Evolutionary conservation across 148 eudicot genomes (phyloP).

Genomic region (Polygonum aviculare): DNA sequence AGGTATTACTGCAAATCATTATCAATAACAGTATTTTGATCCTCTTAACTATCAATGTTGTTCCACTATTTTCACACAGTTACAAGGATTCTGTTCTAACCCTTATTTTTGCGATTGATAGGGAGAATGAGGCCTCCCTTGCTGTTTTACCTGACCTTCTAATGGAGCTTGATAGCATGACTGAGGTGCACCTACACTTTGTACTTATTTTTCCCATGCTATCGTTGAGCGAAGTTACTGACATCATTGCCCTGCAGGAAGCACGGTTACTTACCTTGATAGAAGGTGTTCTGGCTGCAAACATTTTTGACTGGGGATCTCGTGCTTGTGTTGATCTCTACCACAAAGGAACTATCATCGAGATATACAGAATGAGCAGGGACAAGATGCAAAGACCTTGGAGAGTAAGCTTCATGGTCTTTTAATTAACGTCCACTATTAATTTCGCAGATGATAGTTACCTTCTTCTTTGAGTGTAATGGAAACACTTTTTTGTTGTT

Average conservation of each 20-base stretch:
- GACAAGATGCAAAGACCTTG: conserved; percentile 97
- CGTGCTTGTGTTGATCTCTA: conserved; percentile 99
- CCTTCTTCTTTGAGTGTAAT: too few species aligned
- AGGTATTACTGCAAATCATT: conserved; percentile 33
- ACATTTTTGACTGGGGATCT: conserved; percentile 99
- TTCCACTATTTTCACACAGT: background rate
- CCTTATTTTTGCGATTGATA: conserved; percentile 15
- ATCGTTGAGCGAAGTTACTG: background rate
- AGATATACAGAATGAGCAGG: conserved; percentile 97
- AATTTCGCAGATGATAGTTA: background rate
- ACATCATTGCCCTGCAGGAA: conserved; percentile 37
- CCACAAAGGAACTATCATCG: conserved; percentile 92
- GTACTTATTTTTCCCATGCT: background rate
- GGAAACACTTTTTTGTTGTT: too few species aligned
- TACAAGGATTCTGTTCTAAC: background rate
- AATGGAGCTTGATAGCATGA: conserved; percentile 82
- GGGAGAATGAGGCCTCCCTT: conserved; percentile 99
- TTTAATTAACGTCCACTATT: background rate
- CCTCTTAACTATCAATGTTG: background rate
- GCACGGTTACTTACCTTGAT: conserved; percentile 69
- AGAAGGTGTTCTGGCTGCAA: conserved; percentile 98
- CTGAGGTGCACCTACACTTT: conserved; percentile 40
- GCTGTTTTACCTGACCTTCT: conserved; percentile 91
- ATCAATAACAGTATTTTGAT: background rate
- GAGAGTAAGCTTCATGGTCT: conserved; percentile 42